These are phyloP conservation scores for Exidia glandulosa DNA, from an alignment of 768 basidiomycete species.

Conservation along the genomic window DNA sequence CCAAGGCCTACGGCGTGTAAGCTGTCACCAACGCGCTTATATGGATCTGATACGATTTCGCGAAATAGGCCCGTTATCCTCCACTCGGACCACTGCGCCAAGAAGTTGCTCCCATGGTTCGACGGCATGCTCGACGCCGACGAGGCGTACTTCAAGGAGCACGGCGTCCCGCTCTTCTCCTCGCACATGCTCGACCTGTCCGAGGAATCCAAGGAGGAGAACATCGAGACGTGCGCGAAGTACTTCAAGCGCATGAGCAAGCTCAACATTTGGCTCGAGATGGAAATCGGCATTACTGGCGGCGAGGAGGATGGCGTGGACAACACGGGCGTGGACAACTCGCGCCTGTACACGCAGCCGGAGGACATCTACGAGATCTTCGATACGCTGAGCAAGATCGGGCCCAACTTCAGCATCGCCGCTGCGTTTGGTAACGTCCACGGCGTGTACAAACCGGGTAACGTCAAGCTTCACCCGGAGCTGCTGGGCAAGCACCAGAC, in stretches of 20 bases:
- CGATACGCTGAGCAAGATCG: conserved; percentile 67
- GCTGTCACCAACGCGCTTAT: conserved; percentile 19
- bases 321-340: conserved; percentile 92
- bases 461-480: conserved; percentile 87
- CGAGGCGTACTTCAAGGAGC: conserved; percentile 81
- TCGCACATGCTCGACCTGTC: conserved; percentile 99
- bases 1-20: conserved; percentile 87
- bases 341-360: conserved; percentile 91
- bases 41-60: not conserved
- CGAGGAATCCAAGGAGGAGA: conserved; percentile 83
- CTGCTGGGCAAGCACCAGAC: conserved; percentile 86
- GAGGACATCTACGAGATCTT: conserved; percentile 91
- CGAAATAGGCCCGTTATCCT: conserved; percentile 76
- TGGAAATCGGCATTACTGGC: conserved; percentile 99
- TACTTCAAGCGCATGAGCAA: conserved; percentile 95
- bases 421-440: conserved; percentile 99
- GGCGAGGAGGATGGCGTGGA: conserved; percentile 99
- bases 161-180: conserved; percentile 82
- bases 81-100: conserved; percentile 97
- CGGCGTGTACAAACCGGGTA: conserved; percentile 98
- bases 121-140: conserved; percentile 98
- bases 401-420: conserved; percentile 93
- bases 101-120: conserved; percentile 98
- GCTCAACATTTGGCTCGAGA: conserved; percentile 93
- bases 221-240: conserved; percentile 85